Conservation (phyloP, 495 filamentous ascomycete species). For the Penicillium waksmanii region DNA sequence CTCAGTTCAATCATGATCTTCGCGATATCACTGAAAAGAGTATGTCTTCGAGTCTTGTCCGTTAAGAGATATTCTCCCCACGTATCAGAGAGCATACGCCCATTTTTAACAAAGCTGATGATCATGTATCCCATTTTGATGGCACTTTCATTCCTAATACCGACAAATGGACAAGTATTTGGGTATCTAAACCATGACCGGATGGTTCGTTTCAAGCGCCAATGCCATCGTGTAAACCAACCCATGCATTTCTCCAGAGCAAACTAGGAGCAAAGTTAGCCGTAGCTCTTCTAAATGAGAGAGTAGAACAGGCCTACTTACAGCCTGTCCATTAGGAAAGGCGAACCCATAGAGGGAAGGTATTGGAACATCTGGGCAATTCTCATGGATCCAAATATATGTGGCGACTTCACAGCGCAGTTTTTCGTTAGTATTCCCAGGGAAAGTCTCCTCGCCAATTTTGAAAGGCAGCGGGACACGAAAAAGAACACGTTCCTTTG, state of each 20-base stretch:
- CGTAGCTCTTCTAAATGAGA: not conserved
- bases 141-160: not conserved
- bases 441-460: constrained; percentile 35
- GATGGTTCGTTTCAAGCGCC: not conserved
- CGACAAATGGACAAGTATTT: not conserved
- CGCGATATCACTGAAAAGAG: not conserved
- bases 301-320: constrained; percentile 12
- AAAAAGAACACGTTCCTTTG: constrained; percentile 31
- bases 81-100: constrained; percentile 40
- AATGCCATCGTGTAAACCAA: not conserved
- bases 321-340: constrained; percentile 13
- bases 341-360: constrained; percentile 40
- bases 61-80: constrained; percentile 21
- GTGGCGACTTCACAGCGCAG: constrained; percentile 40
- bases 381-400: constrained; percentile 40
- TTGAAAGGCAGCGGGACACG: constrained; percentile 41
- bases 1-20: not conserved
- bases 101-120: constrained; percentile 21
- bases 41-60: constrained; percentile 23
- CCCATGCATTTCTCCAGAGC: not conserved
- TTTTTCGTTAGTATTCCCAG: constrained; percentile 46
- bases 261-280: not conserved
- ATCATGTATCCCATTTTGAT: constrained; percentile 37
- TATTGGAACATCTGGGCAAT: constrained; percentile 37
- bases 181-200: not conserved